phyloP scores from a whole-genome alignment of 805 yeast genomes.

The Candida cerambycidarum region DNA sequence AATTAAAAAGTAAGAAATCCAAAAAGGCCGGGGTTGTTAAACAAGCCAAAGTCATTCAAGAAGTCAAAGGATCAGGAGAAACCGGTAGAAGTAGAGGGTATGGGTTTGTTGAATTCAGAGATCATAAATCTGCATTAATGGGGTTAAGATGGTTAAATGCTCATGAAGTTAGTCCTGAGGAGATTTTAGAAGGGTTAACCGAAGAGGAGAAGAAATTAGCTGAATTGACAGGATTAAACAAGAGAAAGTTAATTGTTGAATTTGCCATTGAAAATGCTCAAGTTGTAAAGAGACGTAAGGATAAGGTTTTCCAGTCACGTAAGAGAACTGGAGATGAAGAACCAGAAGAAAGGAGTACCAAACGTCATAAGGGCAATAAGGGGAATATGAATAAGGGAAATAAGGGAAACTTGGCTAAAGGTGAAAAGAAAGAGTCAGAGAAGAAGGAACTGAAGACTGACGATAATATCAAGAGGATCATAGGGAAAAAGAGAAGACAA shows the following conservation, averaged over 20 bases:
- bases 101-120: slow-evolving; percentile 91
- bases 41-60: slow-evolving; percentile 91
- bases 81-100: slow-evolving; percentile 94
- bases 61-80: slow-evolving; percentile 84
- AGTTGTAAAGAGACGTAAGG: slow-evolving; percentile 87
- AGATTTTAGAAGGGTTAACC: slow-evolving; percentile 65
- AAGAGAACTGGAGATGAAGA: slow-evolving; percentile 28
- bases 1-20: slow-evolving; percentile 46
- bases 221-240: slow-evolving; percentile 52
- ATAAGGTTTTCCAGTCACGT: slow-evolving; percentile 43
- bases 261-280: slow-evolving; percentile 95
- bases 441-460: slow-evolving; percentile 19
- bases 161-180: slow-evolving; percentile 73
- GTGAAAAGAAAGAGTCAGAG: slow-evolving; percentile 17
- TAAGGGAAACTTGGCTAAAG: slow-evolving; percentile 24
- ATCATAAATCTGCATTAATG: slow-evolving; percentile 91
- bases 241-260: slow-evolving; percentile 84
- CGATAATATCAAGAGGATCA: slow-evolving; percentile 59
- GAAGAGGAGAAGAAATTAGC: slow-evolving; percentile 65
- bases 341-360: slow-evolving; percentile 17
- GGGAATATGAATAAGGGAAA: slow-evolving; percentile 29
- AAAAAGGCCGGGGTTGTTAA: slow-evolving; percentile 87
- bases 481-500: slow-evolving; percentile 68
- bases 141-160: slow-evolving; percentile 97
- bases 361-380: slow-evolving; percentile 21